phyloP scores from a whole-genome alignment of 2,329 filamentous ascomycete species.

The Bipolaris sorokiniana region DNA sequence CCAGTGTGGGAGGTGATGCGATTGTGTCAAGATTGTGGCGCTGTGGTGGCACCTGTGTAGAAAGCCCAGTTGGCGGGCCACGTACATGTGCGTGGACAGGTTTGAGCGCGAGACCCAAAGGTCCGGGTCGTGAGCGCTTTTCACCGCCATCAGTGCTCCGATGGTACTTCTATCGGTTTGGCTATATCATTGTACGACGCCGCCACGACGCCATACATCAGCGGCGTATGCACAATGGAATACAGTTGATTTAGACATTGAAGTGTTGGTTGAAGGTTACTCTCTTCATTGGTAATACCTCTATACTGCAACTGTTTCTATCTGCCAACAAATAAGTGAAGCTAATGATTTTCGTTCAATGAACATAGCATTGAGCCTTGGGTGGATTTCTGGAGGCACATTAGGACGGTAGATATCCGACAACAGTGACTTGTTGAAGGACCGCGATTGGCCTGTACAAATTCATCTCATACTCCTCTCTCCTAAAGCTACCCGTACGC shows the following conservation, averaged over 20 bases:
- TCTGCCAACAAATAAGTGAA: constrained; percentile 31
- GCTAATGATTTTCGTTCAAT: constrained; percentile 30
- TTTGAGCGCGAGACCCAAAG: constrained; percentile 22
- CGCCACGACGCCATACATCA: constrained; percentile 29
- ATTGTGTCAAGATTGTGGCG: constrained; percentile 2
- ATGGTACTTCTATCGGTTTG: constrained; percentile 38
- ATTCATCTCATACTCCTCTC: not conserved
- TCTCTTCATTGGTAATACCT: constrained; percentile 24
- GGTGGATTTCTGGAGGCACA: not conserved
- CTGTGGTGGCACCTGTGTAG: constrained; percentile 26
- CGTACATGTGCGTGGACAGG: constrained; percentile 23
- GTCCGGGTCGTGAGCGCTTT: constrained; percentile 38
- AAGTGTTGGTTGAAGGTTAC: constrained; percentile 29
- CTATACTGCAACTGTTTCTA: constrained; percentile 21
- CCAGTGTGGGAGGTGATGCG: constrained; percentile 1
- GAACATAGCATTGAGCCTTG: constrained; percentile 15
- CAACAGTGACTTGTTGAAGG: not conserved
- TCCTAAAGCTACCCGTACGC: not conserved
- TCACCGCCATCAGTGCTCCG: constrained; percentile 32
- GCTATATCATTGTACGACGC: constrained; percentile 46
- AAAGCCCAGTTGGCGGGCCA: constrained; percentile 29
- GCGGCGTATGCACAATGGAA: constrained; percentile 37
- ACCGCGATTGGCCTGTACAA: not conserved
- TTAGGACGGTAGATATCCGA: constrained; percentile 6
- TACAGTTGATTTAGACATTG: constrained; percentile 30